phyloP scores from a whole-genome alignment of 78 protist genomes.

The Dictyostelium intermedium region DNA sequence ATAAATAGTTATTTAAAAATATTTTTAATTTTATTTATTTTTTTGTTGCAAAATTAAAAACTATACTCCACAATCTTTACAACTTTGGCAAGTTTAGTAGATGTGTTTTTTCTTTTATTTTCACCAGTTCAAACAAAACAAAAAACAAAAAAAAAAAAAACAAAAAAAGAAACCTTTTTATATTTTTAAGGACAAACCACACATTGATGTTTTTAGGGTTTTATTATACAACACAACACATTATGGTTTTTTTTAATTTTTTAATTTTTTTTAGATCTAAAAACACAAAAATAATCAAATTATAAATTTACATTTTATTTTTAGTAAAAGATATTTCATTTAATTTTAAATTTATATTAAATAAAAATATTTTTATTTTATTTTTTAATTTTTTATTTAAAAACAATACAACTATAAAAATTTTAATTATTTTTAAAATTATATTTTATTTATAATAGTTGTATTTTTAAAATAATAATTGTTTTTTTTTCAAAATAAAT shows the following conservation, averaged over 20 bases:
- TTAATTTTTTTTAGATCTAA: background rate
- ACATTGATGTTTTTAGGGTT: background rate
- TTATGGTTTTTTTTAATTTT: background rate
- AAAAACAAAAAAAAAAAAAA: background rate
- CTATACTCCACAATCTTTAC: background rate
- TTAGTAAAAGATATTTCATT: background rate
- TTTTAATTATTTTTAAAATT: background rate
- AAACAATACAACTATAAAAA: background rate
- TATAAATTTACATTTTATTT: background rate
- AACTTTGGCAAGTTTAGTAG: background rate
- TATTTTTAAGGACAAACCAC: background rate
- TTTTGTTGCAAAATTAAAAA: background rate
- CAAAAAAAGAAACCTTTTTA: background rate
- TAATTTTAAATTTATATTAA: background rate
- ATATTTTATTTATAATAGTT: too few species aligned
- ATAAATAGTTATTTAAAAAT: too few species aligned
- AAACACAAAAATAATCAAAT: conserved; percentile 1
- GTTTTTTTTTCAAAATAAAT: background rate
- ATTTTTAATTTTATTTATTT: background rate
- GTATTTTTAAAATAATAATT: too few species aligned
- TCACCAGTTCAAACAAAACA: background rate
- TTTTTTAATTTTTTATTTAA: background rate
- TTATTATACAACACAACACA: background rate
- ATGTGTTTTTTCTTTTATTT: background rate
- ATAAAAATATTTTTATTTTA: background rate